phyloP scores from a whole-genome alignment of 2,329 filamentous ascomycete genomes.

The Nannizzia gypsea region DNA sequence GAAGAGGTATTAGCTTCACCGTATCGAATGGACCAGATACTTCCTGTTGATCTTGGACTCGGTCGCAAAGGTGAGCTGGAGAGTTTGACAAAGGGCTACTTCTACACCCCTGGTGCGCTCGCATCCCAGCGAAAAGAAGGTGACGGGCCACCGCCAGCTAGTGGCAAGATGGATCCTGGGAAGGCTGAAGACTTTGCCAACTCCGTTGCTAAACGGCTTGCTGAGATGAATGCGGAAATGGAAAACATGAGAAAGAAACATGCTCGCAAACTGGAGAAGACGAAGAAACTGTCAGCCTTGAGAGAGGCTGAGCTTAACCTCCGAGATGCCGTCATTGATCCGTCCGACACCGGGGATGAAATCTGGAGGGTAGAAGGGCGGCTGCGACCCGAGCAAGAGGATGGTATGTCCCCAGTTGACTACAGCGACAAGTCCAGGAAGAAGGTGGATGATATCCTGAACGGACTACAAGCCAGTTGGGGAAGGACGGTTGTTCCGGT shows the following conservation, averaged over 20 bases:
- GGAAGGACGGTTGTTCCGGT: conserved; percentile 55
- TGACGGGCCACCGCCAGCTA: conserved; percentile 22
- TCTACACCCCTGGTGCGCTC: conserved; percentile 46
- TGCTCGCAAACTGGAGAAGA: conserved; percentile 58
- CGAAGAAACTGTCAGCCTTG: conserved; percentile 59
- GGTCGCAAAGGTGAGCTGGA: conserved; percentile 75
- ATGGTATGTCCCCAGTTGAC: conserved; percentile 26
- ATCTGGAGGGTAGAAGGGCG: conserved; percentile 53
- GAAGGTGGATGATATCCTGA: conserved; percentile 58
- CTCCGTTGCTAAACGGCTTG: conserved; percentile 60
- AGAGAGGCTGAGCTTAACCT: conserved; percentile 66
- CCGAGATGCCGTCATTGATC: conserved; percentile 50
- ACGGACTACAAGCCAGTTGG: conserved; percentile 60
- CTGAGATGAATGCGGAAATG: conserved; percentile 66
- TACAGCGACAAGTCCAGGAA: conserved; percentile 32
- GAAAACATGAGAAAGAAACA: conserved; percentile 74
- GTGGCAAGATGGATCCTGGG: conserved; percentile 58
- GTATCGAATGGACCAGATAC: conserved; percentile 73
- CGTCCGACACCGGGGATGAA: conserved; percentile 45
- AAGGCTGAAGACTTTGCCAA: conserved; percentile 75
- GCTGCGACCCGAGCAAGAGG: conserved; percentile 23
- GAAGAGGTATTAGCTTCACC: conserved; percentile 90
- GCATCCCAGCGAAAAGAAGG: conserved; percentile 19
- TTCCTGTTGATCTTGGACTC: conserved; percentile 73
- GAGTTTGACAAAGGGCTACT: conserved; percentile 70